These are phyloP conservation scores for Rhynchosporium graminicola DNA, from an alignment of 2,329 filamentous ascomycete species.

Conservation along the genomic window DNA sequence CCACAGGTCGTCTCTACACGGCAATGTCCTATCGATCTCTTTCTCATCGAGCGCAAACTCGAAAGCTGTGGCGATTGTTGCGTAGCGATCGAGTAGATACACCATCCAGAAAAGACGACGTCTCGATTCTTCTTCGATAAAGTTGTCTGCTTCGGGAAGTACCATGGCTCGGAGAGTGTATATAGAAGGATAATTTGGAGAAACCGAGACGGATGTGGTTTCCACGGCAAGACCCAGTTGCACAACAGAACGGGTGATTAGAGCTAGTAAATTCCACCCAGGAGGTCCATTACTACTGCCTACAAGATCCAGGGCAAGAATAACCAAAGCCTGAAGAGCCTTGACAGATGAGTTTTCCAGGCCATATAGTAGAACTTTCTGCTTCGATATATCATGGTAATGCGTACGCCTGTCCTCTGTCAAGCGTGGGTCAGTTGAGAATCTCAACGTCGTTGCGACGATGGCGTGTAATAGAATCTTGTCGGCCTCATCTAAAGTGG, in stretches of 20 bases:
- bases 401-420: constrained; percentile 71
- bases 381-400: constrained; percentile 80
- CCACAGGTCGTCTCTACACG: constrained; percentile 86
- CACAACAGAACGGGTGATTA: constrained; percentile 86
- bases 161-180: constrained; percentile 86
- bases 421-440: constrained; percentile 74
- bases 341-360: constrained; percentile 90
- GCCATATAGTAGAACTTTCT: constrained; percentile 83
- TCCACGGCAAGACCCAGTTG: constrained; percentile 86
- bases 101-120: constrained; percentile 92
- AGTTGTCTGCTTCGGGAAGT: constrained; percentile 78
- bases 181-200: constrained; percentile 80
- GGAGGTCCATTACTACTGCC: constrained; percentile 88
- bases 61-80: constrained; percentile 87
- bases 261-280: constrained; percentile 86
- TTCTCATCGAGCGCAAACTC: constrained; percentile 88
- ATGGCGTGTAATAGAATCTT: constrained; percentile 83
- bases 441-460: constrained; percentile 83
- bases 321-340: constrained; percentile 82
- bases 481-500: constrained; percentile 77
- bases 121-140: constrained; percentile 86
- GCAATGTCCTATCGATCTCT: constrained; percentile 83
- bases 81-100: constrained; percentile 86
- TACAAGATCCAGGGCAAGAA: constrained; percentile 80
- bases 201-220: constrained; percentile 74